Percentiles rank a stretch among this genome's conserved stretches.
These are phyloP conservation scores for Geranomyces michiganensis DNA, from an alignment of 192 early-diverging fungal genomes.

Conservation along the genomic window DNA sequence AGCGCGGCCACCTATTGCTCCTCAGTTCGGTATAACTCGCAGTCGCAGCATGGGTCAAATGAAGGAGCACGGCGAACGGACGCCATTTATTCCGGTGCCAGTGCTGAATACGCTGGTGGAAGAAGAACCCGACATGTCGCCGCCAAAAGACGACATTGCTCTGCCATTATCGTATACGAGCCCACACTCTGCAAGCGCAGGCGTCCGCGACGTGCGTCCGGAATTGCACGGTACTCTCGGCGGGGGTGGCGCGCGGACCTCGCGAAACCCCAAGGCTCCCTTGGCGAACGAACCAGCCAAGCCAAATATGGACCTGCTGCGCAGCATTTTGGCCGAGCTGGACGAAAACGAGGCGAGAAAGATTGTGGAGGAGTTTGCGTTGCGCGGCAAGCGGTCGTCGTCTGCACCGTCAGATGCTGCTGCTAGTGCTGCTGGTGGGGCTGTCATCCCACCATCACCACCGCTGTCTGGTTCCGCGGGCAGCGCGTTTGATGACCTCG, in stretches of 20 bases:
- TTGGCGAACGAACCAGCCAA: neutral
- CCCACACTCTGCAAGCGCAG: neutral
- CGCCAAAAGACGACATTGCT: neutral
- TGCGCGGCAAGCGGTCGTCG: neutral
- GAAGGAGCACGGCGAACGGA: neutral
- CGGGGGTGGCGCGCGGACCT: neutral
- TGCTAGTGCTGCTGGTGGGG: no score
- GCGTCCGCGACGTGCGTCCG: no score
- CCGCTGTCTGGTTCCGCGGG: no score
- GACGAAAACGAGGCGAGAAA: slow-evolving; percentile 18
- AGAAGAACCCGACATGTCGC: neutral
- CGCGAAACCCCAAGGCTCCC: neutral
- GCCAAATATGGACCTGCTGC: slow-evolving; percentile 23
- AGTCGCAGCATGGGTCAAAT: neutral
- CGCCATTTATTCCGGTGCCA: neutral
- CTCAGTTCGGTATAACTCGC: slow-evolving; percentile 3
- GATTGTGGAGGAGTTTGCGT: slow-evolving; percentile 16
- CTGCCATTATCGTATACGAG: neutral
- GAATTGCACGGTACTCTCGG: neutral
- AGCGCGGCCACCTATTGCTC: neutral
- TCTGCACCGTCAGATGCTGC: neutral
- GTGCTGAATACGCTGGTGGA: neutral
- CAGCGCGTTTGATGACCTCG: no score
- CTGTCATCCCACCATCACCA: no score
- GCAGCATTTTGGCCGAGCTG: slow-evolving; percentile 24